These are phyloP conservation scores for Aleurites moluccanus DNA, from an alignment of 441 rosid species.

Conservation along the genomic window DNA sequence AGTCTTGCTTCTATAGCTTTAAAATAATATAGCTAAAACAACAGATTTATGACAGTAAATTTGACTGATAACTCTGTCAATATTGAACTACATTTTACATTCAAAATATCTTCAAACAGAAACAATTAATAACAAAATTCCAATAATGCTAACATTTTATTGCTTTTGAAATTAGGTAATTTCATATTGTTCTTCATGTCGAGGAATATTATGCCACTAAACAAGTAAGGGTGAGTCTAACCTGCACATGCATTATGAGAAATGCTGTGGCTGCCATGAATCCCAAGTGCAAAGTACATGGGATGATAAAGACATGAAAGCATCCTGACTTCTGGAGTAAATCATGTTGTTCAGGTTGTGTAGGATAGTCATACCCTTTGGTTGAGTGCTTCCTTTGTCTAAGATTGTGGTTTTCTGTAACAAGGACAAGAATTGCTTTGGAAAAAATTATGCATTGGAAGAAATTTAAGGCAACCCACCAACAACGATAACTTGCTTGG, in stretches of 20 bases:
- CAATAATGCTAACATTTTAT: neutral
- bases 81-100: neutral
- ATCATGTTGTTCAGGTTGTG: constrained; percentile 24
- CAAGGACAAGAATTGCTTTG: constrained; percentile 18
- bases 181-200: neutral
- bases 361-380: constrained; percentile 31
- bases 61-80: neutral
- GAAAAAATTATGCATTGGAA: neutral
- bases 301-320: constrained; percentile 52
- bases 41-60: too few species aligned
- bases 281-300: constrained; percentile 67
- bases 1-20: neutral
- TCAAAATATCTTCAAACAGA: neutral
- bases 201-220: neutral
- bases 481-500: neutral
- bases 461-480: neutral
- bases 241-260: constrained; percentile 93
- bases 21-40: neutral
- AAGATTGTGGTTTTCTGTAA: constrained; percentile 46
- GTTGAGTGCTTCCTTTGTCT: constrained; percentile 51
- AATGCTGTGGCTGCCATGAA: constrained; percentile 77
- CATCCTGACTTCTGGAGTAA: constrained; percentile 37
- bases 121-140: neutral
- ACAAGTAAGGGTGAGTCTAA: constrained; percentile 21
- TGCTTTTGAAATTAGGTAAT: neutral